A percentile compares a stretch with the other conserved stretches of the same genome.
Conservation (phyloP, 371 early-diverging fungal species). For the Chytridium lagenaria region DNA sequence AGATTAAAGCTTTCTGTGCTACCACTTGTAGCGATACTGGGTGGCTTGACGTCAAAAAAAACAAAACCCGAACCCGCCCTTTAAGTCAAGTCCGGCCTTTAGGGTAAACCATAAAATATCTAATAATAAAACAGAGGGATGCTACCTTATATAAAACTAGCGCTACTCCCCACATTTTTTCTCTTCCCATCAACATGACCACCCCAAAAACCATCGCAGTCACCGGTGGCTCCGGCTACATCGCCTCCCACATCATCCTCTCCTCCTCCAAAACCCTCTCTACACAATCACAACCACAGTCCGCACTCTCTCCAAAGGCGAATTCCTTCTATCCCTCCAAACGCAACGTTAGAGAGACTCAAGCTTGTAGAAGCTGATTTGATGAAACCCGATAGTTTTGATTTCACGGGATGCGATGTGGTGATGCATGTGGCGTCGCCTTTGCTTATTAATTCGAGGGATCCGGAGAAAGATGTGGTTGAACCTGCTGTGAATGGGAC, state of each 20-base stretch:
- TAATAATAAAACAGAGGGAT: no score
- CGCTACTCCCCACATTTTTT: no score
- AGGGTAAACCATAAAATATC: no score
- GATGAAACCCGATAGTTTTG: slow-evolving; percentile 19
- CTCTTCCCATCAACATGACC: no score
- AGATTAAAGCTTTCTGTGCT: no score
- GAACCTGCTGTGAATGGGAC: slow-evolving; percentile 53
- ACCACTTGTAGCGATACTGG: no score
- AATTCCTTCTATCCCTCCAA: slow-evolving; percentile 7
- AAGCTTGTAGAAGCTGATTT: slow-evolving; percentile 28
- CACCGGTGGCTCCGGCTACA: slow-evolving; percentile 38
- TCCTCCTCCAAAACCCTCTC: slow-evolving; percentile 25
- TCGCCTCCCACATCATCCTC: slow-evolving; percentile 33
- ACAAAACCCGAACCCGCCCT: no score
- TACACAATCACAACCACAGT: slow-evolving; percentile 37
- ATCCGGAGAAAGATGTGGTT: slow-evolving; percentile 36
- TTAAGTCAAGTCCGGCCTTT: no score
- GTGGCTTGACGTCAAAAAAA: no score
- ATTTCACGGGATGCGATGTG: slow-evolving; percentile 24
- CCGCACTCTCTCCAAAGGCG: slow-evolving; percentile 32
- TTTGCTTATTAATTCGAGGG: slow-evolving; percentile 33
- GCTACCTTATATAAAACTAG: no score
- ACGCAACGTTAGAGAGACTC: slow-evolving; percentile 21
- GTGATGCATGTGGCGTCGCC: slow-evolving; percentile 48
- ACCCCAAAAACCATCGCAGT: slow-evolving; percentile 22